Evolutionary conservation across 163 green algal genomes (phyloP).

Genomic region (Scenedesmus sp.): DNA sequence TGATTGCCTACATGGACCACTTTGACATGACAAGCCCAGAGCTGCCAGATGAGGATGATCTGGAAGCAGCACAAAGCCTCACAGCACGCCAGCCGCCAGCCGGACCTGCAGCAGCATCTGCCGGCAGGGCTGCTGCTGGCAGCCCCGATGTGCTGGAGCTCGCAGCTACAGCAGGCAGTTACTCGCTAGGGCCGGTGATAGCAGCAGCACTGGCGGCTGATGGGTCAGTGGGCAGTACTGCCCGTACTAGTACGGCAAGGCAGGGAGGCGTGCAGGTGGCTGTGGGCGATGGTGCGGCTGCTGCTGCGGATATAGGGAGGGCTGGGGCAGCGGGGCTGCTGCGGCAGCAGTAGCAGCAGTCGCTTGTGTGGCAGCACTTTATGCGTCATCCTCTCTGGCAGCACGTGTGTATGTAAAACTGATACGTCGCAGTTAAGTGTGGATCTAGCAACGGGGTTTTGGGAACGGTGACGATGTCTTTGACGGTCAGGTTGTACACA

Average conservation of each 20-base stretch:
- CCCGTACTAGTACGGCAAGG: not conserved
- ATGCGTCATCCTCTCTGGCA: too few relatives aligned
- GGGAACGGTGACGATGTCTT: too few relatives aligned
- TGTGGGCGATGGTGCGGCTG: not conserved
- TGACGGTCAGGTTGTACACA: too few relatives aligned
- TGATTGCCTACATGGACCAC: constrained; percentile 47
- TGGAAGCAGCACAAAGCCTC: not conserved
- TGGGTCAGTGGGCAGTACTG: not conserved
- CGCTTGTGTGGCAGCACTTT: not conserved
- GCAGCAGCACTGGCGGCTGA: not conserved
- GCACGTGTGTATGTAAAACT: too few relatives aligned
- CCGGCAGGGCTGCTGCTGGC: not conserved
- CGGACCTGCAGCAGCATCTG: not conserved
- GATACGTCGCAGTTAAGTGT: too few relatives aligned
- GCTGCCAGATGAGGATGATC: not conserved
- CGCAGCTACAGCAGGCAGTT: not conserved
- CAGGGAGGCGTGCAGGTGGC: not conserved
- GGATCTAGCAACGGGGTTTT: too few relatives aligned
- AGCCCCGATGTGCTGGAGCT: not conserved
- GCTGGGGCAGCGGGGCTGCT: not conserved
- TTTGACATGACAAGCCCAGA: constrained; percentile 30
- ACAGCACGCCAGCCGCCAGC: not conserved
- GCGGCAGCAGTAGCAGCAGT: not conserved
- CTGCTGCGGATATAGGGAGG: not conserved
- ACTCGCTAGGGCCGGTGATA: not conserved